These are phyloP conservation scores for Lactarius evosmus DNA, from an alignment of 768 basidiomycete genomes.

Conservation along the genomic window DNA sequence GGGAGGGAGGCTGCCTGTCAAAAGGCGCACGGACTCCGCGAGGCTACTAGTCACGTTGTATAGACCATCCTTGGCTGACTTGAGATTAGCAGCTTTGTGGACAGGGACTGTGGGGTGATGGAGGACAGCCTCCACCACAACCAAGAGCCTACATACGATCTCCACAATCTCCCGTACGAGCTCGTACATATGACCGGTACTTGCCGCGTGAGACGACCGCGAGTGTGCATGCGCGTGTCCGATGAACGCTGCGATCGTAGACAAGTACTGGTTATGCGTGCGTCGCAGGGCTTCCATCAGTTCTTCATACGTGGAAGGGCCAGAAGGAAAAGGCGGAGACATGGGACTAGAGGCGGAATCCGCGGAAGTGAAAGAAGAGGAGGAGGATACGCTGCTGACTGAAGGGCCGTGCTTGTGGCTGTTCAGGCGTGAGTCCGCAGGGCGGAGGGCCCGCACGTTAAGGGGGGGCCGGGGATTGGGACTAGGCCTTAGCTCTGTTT, in stretches of 20 bases:
- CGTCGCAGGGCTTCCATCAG: constrained; percentile 73
- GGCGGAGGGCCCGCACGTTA: constrained; percentile 10
- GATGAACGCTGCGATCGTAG: constrained; percentile 95
- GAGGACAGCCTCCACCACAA: constrained; percentile 86
- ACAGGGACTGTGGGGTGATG: constrained; percentile 66
- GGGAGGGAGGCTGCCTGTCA: constrained; percentile 51
- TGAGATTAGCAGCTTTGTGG: constrained; percentile 62
- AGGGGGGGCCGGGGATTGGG: constrained; percentile 23
- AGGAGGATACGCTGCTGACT: constrained; percentile 68
- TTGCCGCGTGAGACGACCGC: constrained; percentile 85
- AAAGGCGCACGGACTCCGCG: constrained; percentile 79
- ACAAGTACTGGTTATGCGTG: constrained; percentile 88
- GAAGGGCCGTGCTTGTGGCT: constrained; percentile 40
- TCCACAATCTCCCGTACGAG: constrained; percentile 94
- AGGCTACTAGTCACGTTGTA: constrained; percentile 84
- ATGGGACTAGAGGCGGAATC: constrained; percentile 48
- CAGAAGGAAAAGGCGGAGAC: constrained; percentile 61
- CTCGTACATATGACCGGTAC: constrained; percentile 91
- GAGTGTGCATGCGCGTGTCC: constrained; percentile 95
- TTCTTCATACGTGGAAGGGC: constrained; percentile 64
- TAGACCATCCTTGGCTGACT: constrained; percentile 70
- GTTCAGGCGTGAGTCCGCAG: constrained; percentile 24
- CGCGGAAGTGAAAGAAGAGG: constrained; percentile 65
- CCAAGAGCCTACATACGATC: constrained; percentile 86
- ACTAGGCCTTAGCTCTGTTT: constrained; percentile 39